A percentile compares a stretch with the other conserved stretches of the same genome.
Evolutionary conservation across 257 asterid genomes (phyloP).

Genomic region (Solanum arcanum): DNA sequence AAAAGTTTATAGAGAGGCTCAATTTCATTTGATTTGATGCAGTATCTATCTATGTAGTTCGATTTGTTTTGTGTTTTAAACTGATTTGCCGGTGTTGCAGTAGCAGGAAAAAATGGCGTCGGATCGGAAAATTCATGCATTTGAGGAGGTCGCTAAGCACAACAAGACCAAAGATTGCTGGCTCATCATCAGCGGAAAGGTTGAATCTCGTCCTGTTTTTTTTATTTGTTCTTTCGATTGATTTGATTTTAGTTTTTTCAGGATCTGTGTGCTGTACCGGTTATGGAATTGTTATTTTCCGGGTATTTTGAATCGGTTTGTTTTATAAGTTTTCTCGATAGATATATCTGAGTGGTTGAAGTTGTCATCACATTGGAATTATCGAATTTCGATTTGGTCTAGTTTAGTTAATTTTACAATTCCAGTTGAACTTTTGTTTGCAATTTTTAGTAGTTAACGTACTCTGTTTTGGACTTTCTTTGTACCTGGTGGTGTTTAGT

Average conservation of each 20-base stretch:
- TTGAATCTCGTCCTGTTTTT: slow-evolving; percentile 6
- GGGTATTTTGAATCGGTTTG: neutral
- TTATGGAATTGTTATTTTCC: neutral
- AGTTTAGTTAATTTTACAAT: neutral
- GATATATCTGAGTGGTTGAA: neutral
- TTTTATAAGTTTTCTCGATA: neutral
- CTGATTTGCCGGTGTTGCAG: neutral
- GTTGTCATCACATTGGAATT: neutral
- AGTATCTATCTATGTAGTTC: neutral
- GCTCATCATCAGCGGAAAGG: slow-evolving; percentile 81
- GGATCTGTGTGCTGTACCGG: neutral
- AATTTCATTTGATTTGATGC: neutral
- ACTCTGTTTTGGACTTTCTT: neutral
- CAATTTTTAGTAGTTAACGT: neutral
- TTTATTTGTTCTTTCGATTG: neutral
- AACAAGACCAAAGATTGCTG: slow-evolving; percentile 78
- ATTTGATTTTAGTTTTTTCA: neutral
- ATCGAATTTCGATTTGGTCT: neutral
- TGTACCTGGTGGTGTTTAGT: neutral
- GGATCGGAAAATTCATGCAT: slow-evolving; percentile 38
- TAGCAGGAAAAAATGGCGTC: slow-evolving; percentile 36
- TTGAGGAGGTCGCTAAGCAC: slow-evolving; percentile 74
- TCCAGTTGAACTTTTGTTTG: neutral
- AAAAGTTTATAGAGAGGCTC: neutral
- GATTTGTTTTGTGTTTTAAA: neutral